Conservation (phyloP, 2,329 filamentous ascomycete species). For the Aureobasidium sp. region DNA sequence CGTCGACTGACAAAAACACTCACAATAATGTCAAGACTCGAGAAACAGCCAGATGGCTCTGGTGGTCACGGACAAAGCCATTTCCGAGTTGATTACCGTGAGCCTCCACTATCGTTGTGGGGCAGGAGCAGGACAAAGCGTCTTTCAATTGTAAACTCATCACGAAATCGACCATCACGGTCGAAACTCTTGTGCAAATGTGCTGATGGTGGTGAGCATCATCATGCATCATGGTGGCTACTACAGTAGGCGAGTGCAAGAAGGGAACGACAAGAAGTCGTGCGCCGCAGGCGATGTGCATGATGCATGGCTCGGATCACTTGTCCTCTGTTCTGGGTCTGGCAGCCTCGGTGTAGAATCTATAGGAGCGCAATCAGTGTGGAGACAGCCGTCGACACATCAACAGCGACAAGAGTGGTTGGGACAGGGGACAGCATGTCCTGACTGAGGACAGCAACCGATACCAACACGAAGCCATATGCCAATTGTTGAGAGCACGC, state of each 20-base stretch:
- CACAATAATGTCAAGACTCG: background rate
- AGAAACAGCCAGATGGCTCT: background rate
- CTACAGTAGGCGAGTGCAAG: background rate
- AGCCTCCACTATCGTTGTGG: slow-evolving; percentile 10
- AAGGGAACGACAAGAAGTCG: background rate
- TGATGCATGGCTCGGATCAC: slow-evolving; percentile 13
- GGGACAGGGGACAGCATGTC: background rate
- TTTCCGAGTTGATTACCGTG: slow-evolving; percentile 7
- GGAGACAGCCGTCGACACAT: background rate
- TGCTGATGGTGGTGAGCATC: slow-evolving; percentile 2
- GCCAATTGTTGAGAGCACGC: slow-evolving; percentile 3
- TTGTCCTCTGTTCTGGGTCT: slow-evolving; percentile 5
- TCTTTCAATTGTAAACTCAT: background rate
- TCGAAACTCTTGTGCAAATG: background rate
- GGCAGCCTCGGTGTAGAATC: slow-evolving; percentile 4
- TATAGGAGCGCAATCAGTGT: background rate
- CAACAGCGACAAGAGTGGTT: background rate
- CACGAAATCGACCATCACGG: background rate
- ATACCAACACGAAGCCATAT: background rate
- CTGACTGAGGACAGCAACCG: background rate
- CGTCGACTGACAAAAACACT: too few species aligned
- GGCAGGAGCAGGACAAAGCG: slow-evolving; percentile 9
- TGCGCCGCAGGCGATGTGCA: slow-evolving; percentile 8
- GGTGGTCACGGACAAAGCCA: background rate
- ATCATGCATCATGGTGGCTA: slow-evolving; percentile 7